Evolutionary conservation across 106 monocot species (phyloP), one percentile per base, ranked within the genome.

Genomic region (Platanthera guangdongensis): DNA sequence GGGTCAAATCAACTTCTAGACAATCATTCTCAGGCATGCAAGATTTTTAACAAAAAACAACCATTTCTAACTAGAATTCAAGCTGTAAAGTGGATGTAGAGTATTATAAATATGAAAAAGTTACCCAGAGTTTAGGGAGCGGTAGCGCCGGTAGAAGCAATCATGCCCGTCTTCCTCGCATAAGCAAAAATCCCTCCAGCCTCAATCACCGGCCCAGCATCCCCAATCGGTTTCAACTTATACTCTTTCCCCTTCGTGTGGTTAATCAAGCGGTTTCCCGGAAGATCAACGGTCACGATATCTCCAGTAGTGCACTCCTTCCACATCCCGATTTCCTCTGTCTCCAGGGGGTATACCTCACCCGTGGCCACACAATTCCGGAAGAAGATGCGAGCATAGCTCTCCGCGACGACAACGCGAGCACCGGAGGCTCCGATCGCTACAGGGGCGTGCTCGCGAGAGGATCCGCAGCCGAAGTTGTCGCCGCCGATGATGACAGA

Each of bases 381-480:
- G 71, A 97, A 97, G 75, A 94, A 97, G 74, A 97, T 94, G 49
- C 97, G 75, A 0, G 97, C 97, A 70, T 91, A 97, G 6, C 83
- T 83, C 82, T 94, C 97, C 0, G 97, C 94, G 13, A 94, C 85
- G 7, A 97, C 97, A 6, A 83, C 89, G 62, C 71, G 52, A 0
- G 74, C 86, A 8, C 97, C 97, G 12, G 97, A 84, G 8, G 97
- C 97, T 39, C 97, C 94, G 4, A 97, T 85, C 25, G 97, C 89
- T 8, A 97, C 93, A 9, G 96, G 96, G 16, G 96, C 96, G 69
- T 94, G 97, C 83, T 97, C 97, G 48, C 97, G 89, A 59, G 97
- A 97, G 46, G 97, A 97, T 16, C 97, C 97, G 74, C 97, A 97
- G 13, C 97, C 97, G 81, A 97, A 97, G 76, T 97, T 97, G 77